Evolutionary conservation across 1,139 yeast species (phyloP), one percentile per base, ranked within the genome.

Genomic region (Zygotorulaspora mrakii): DNA sequence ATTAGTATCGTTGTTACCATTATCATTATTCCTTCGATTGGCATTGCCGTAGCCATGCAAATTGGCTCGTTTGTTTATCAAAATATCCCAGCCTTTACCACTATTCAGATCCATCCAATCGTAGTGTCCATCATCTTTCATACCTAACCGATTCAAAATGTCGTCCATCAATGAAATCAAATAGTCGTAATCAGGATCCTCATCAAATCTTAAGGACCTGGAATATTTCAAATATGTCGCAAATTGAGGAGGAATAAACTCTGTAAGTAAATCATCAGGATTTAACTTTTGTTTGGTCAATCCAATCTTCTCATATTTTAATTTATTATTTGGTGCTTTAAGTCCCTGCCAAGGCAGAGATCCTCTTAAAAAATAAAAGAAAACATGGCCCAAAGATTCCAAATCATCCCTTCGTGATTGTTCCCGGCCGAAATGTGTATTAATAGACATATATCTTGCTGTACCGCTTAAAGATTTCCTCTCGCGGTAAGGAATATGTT

Each of bases 261-360:
- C 45, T 43, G 76, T 79, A 60, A 95, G 82, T 48, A 89, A 69
- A 37, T 85, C 88, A 43, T 73, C 73, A 31, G 91, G 82, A 21
- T 83, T 78, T 10, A 96, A 84, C 8, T 91, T 76, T 65, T 88
- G 86, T 67, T 89, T 89, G 66, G 89, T 89, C 58, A 86, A 91
- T 46, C 96, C 97, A 66, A 91, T 91, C 64, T 88, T 89, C 66
- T 91, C 97, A 65, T 91, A 91, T 66, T 91, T 91, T 61, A 85
- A 88, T 67, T 91, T 91, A 69, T 91, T 91, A 28, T 95, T 88
- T 50, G 95, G 95, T n/a, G 97, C 98, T 67, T 89, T 89, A 52
- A 91, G 74, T 20, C 98, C 97, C 69, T 91, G 98, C 98, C 98
- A 91, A 37, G 98, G 98, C 58, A 91, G 76, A 49, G 86, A 88